Conservation (phyloP, 129 eudicot species). For the Artemisia tridentata region DNA sequence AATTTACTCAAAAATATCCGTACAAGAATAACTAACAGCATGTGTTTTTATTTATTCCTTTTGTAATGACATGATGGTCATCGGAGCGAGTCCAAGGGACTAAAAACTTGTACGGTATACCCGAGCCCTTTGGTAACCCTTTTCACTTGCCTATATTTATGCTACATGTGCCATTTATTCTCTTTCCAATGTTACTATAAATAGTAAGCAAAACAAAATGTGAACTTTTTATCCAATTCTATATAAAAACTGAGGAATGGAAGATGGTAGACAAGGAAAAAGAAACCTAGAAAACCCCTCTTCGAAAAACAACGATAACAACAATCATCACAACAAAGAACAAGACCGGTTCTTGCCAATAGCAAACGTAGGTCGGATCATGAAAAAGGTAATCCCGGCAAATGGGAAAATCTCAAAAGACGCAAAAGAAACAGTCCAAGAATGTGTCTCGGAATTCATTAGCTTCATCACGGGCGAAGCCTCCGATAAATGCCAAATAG, state of each 20-base stretch:
- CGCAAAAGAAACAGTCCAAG: constrained; percentile 80
- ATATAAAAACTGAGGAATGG: constrained; percentile 38
- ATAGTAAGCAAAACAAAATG: constrained; percentile 28
- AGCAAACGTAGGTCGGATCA: constrained; percentile 76
- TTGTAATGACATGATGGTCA: constrained; percentile 19
- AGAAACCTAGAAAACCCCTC: constrained; percentile 45
- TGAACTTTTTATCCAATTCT: constrained; percentile 30
- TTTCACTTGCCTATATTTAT: constrained; percentile 48
- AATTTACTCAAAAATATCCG: not conserved
- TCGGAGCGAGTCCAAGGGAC: constrained; percentile 62
- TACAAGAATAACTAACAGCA: not conserved
- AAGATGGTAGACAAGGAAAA: constrained; percentile 55
- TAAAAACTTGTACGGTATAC: constrained; percentile 40
- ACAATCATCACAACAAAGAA: constrained; percentile 48
- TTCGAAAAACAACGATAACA: constrained; percentile 31
- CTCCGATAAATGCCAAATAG: constrained; percentile 74
- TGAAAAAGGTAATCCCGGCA: constrained; percentile 69
- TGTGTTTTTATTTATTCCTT: not conserved
- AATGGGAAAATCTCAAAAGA: constrained; percentile 75
- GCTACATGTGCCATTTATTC: constrained; percentile 41
- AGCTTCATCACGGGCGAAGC: constrained; percentile 81
- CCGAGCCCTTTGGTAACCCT: constrained; percentile 43
- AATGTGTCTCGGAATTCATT: constrained; percentile 80
- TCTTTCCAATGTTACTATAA: constrained; percentile 33
- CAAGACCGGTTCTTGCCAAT: constrained; percentile 73